These are phyloP conservation scores for Galerina sulciceps DNA, from an alignment of 768 basidiomycete genomes.

Conservation along the genomic window DNA sequence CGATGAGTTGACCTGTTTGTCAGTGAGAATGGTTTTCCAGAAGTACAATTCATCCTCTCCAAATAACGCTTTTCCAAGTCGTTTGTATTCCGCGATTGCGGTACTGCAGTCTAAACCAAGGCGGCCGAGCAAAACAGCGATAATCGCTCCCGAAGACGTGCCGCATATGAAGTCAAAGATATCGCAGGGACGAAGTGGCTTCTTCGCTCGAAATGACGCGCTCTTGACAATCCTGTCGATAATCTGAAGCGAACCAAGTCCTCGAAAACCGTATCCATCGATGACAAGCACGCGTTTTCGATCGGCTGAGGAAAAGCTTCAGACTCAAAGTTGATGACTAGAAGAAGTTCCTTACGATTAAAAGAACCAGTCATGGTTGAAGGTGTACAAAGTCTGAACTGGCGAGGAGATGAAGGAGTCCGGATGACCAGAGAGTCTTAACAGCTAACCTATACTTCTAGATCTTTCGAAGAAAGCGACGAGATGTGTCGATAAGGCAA, in stretches of 20 bases:
- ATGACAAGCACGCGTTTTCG: conserved; percentile 26
- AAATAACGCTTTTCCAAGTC: conserved; percentile 14
- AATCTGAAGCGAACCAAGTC: conserved; percentile 25
- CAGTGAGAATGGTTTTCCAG: conserved; percentile 16
- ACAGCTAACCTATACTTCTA: too few relatives aligned
- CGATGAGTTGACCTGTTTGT: background rate
- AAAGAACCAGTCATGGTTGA: too few relatives aligned
- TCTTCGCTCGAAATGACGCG: conserved; percentile 18
- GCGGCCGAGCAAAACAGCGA: conserved; percentile 30
- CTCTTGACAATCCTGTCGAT: conserved; percentile 26
- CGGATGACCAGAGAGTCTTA: too few relatives aligned
- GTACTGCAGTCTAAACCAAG: conserved; percentile 28
- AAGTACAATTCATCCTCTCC: conserved; percentile 17
- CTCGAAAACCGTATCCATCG: conserved; percentile 32
- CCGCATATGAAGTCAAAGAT: conserved; percentile 35
- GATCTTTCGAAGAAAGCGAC: too few relatives aligned
- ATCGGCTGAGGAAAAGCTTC: background rate
- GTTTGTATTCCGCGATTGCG: conserved; percentile 28
- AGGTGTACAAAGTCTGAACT: too few relatives aligned
- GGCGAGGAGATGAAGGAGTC: too few relatives aligned
- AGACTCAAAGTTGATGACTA: too few relatives aligned
- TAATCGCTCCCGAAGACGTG: conserved; percentile 29
- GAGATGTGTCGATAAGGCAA: too few relatives aligned
- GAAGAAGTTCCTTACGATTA: too few relatives aligned
- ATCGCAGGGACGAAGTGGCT: conserved; percentile 22